Conservation (phyloP, 352 stramenopile species). For the Globisporangium viniferum region DNA sequence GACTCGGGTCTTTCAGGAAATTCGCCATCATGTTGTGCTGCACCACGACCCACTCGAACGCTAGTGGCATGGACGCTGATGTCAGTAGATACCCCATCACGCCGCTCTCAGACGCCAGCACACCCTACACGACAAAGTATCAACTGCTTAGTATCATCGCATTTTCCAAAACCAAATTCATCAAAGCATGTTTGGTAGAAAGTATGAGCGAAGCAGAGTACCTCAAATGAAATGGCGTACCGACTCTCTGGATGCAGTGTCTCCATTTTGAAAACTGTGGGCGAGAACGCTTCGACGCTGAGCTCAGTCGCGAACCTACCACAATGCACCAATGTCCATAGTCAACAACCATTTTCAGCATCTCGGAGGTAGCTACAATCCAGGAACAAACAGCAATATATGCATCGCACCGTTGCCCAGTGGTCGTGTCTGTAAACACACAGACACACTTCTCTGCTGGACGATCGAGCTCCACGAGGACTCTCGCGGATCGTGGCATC, state of each 20-base stretch:
- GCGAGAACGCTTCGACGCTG: conserved; percentile 41
- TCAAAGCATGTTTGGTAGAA: neutral
- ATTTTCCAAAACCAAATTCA: neutral
- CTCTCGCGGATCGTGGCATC: conserved; percentile 43
- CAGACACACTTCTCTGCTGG: conserved; percentile 33
- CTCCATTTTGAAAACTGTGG: conserved; percentile 64
- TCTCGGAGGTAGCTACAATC: too few species aligned
- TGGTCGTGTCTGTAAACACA: conserved; percentile 30
- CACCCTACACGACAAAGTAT: conserved; percentile 23
- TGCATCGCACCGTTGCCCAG: conserved; percentile 27
- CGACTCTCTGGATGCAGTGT: conserved; percentile 44
- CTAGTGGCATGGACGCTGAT: conserved; percentile 29
- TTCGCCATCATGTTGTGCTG: conserved; percentile 33
- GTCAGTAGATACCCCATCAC: conserved; percentile 37
- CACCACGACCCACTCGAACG: conserved; percentile 54
- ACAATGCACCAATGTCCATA: neutral
- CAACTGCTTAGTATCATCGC: neutral
- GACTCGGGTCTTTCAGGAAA: neutral
- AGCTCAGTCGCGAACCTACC: conserved; percentile 23
- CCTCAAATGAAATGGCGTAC: conserved; percentile 62
- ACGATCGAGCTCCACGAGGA: conserved; percentile 64
- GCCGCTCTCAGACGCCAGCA: conserved; percentile 25
- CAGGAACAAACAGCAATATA: neutral
- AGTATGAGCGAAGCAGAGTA: conserved; percentile 9
- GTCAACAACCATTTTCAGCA: neutral